phyloP scores from a whole-genome alignment of 2,329 filamentous ascomycete genomes.

The Bipolaris sorokiniana region DNA sequence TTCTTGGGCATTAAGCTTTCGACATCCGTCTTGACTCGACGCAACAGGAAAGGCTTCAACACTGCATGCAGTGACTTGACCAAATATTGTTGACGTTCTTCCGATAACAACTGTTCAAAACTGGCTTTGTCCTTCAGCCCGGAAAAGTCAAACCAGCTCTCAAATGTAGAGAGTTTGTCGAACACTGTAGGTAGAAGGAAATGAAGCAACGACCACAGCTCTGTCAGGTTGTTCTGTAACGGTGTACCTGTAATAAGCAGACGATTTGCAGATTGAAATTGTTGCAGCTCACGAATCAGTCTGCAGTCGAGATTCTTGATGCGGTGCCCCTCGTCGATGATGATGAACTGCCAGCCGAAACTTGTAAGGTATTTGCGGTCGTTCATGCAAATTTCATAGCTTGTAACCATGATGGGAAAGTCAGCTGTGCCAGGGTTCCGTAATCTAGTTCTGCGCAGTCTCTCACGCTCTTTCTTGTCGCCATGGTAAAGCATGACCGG shows the following conservation, averaged over 20 bases:
- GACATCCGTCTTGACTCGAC: slow-evolving; percentile 91
- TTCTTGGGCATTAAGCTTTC: slow-evolving; percentile 93
- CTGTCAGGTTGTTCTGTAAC: slow-evolving; percentile 91
- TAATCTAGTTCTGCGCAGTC: slow-evolving; percentile 75
- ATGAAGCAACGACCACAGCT: slow-evolving; percentile 93
- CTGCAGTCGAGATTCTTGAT: slow-evolving; percentile 97
- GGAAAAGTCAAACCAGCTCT: slow-evolving; percentile 96
- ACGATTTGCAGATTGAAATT: slow-evolving; percentile 87
- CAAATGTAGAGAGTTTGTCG: slow-evolving; percentile 89
- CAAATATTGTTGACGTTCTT: slow-evolving; percentile 76
- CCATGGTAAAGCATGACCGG: slow-evolving; percentile 93
- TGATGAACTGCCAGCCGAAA: slow-evolving; percentile 96
- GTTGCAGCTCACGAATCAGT: slow-evolving; percentile 84
- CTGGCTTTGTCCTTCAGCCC: slow-evolving; percentile 83
- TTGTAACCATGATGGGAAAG: slow-evolving; percentile 93
- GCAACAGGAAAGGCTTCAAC: slow-evolving; percentile 85
- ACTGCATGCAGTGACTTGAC: slow-evolving; percentile 92
- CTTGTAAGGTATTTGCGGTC: slow-evolving; percentile 81
- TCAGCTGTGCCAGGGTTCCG: slow-evolving; percentile 70
- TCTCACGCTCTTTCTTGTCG: slow-evolving; percentile 74
- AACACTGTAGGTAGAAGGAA: slow-evolving; percentile 94
- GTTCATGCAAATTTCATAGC: slow-evolving; percentile 93
- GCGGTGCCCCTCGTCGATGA: slow-evolving; percentile 96
- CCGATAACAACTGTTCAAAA: slow-evolving; percentile 78
- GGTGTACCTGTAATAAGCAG: slow-evolving; percentile 94